These are phyloP conservation scores for Pseudozyma thailandica DNA, from an alignment of 1,284 basidiomycete species.

Conservation along the genomic window DNA sequence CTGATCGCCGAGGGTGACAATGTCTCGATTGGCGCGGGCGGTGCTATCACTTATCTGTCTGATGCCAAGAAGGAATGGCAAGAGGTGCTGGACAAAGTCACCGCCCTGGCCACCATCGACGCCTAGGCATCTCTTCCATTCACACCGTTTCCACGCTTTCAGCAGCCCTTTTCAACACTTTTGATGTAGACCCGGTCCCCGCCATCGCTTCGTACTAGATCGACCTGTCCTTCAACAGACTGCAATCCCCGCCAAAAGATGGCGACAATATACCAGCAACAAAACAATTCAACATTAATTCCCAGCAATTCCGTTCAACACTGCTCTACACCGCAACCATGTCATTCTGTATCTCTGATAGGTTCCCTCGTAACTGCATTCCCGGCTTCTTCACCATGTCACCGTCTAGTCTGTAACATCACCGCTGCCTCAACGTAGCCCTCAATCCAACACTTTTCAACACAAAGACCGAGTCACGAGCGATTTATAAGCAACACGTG, in stretches of 20 bases:
- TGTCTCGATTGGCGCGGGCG: conserved; percentile 82
- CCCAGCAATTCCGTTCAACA: too few species aligned
- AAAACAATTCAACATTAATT: conserved; percentile 5
- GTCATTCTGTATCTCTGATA: too few species aligned
- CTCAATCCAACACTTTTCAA: neutral
- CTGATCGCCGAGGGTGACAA: conserved; percentile 79
- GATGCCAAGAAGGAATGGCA: conserved; percentile 89
- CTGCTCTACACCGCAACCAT: too few species aligned
- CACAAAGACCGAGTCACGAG: too few species aligned
- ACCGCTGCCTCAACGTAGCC: conserved; percentile 17
- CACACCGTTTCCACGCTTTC: neutral
- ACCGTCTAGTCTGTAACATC: neutral
- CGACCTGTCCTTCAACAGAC: conserved; percentile 20
- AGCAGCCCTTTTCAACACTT: too few species aligned
- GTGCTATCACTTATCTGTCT: conserved; percentile 93
- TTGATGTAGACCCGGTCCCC: too few species aligned
- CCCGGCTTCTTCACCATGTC: neutral
- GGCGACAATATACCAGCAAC: neutral
- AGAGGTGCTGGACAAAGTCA: conserved; percentile 84
- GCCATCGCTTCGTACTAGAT: too few species aligned
- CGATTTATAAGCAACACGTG: too few species aligned
- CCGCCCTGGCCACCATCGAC: conserved; percentile 41
- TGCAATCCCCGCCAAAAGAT: neutral
- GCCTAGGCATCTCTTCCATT: neutral
- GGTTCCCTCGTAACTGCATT: too few species aligned